Base-by-base conservation (phyloP, 148 eudicot species). In the Cornus florida region DNA sequence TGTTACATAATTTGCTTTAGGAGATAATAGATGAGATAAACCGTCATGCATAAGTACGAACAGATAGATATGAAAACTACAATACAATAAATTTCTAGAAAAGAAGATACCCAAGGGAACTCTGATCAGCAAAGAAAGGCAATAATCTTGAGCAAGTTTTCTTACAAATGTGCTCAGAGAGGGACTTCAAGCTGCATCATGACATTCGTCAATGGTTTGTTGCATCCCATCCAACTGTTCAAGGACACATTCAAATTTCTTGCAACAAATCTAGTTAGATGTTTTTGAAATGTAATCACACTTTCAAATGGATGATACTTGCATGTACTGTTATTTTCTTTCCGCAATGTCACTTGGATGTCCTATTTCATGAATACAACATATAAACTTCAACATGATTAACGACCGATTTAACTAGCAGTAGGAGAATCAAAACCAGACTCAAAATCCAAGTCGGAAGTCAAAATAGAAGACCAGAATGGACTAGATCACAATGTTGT, bases 231-330 rank as follows among this genome's bases (percentile, higher is more conserved):
- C 94, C 69, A 95, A 77, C 82, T 92, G 87, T 39, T 87, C 31
- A 35, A 88, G 17, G 43, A 89, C 88, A 77, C 85, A 89, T 60
- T 90, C 92, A 72, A 93, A 78, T 84, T 95, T 95, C 88, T 93
- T 87, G 83, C 94, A 89, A 80, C 97, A 89, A 53, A 95, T 86
- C 87, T 95, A 97, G 67, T 93, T 90, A 1, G 97, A 88, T 71
- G 93, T 84, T 85, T 97, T 88, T 6, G 99, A 88, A 82, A 90
- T 89, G 89, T 95, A 95, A 79, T 95, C 97, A 77, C 95, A 95
- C 83, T 93, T 93, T 92, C 97, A 76, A 95, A 95, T 12, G 99
- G 99, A 38, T 97, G 93, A 74, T 93, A 95, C 70, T 95, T 97
- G 56, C 98, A 95, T n/a, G 94, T 96, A 80, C 97, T 92, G 78